Base-by-base conservation (phyloP, 352 stramenopile genomes). In the Achlya hypogyna region DNA sequence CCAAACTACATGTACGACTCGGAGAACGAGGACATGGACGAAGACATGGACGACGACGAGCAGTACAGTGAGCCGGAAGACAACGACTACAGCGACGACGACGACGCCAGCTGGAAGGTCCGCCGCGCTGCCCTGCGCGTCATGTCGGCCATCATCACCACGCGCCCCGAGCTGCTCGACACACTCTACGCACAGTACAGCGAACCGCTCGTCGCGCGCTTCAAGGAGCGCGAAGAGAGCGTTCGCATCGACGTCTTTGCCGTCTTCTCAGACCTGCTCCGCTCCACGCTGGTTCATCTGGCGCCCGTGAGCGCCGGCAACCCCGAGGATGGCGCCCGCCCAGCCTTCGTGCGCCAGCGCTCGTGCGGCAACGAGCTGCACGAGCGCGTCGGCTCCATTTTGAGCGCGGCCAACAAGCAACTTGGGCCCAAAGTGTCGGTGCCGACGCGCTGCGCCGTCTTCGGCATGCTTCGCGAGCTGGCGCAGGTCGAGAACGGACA, bases 211-310 rank as follows among this genome's bases (percentile, higher is more conserved):
- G 90, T 98, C 47, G 84, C 74, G 18, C 79, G 90, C 18, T 97
- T 98, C 72, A 97, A 97, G 74, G 97, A 99, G 78, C 84, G 97
- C 40, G 97, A 99, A 79, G 97, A 99, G 68, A 99, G 98, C 74
- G 97, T 98, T 53, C 93, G 96, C 28, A 93, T 99, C 23, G 97
- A 98, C 65, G 91, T 99, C 5, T 95, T 99, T 75, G 84, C 82
- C 4, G 96, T 96, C 23, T 98, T 98, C 74, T 82, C 92, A 5
- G 84, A 93, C 27, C 78, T 99, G 28, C 79, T 99, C 49, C 82
- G 86, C 51, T 75, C 81, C 28, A 91, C 79, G 25, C 27, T 72
- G 9, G 16, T 71, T 12, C 42, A 49, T 22, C 18, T 65, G 32
- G 27, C 20, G 5, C 27, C 51, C 25, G 10, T 25, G 35, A 27